Evolutionary conservation across 2,329 filamentous ascomycete genomes (phyloP).

Genomic region (Cadophora gregata): DNA sequence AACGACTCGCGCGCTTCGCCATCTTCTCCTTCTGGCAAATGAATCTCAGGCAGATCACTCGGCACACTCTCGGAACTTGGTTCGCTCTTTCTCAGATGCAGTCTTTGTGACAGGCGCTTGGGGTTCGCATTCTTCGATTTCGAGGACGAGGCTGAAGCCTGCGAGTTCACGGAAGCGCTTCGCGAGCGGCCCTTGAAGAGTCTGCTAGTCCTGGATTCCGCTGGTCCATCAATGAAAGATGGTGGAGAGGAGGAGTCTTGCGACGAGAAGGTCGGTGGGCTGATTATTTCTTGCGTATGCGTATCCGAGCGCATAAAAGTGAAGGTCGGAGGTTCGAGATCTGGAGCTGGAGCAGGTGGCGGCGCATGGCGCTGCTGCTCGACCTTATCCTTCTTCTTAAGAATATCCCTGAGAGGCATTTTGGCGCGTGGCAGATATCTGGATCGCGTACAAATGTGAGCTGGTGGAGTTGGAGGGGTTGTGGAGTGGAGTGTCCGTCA

Average conservation of each 20-base stretch:
- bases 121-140: conserved; percentile 31
- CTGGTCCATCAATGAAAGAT: conserved; percentile 24
- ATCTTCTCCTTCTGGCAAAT: conserved; percentile 54
- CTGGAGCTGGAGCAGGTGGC: conserved; percentile 37
- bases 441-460: not conserved
- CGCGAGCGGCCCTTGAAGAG: conserved; percentile 48
- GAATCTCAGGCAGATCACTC: conserved; percentile 77
- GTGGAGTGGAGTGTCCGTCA: conserved; percentile 7
- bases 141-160: conserved; percentile 42
- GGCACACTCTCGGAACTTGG: conserved; percentile 78
- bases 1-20: conserved; percentile 63
- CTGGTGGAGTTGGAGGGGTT: conserved; percentile 5
- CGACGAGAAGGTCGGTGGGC: conserved; percentile 62
- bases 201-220: conserved; percentile 43
- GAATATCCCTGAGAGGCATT: conserved; percentile 65
- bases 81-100: conserved; percentile 67
- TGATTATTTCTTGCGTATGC: conserved; percentile 76
- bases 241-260: conserved; percentile 45
- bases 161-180: conserved; percentile 53
- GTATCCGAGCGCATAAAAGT: conserved; percentile 89
- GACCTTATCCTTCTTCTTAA: conserved; percentile 67
- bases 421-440: conserved; percentile 35
- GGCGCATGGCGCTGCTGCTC: conserved; percentile 39
- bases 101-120: conserved; percentile 68
- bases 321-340: conserved; percentile 58